Evolutionary conservation across 2,329 filamentous ascomycete genomes (phyloP).

Genomic region (Pseudogymnoascus sp.): DNA sequence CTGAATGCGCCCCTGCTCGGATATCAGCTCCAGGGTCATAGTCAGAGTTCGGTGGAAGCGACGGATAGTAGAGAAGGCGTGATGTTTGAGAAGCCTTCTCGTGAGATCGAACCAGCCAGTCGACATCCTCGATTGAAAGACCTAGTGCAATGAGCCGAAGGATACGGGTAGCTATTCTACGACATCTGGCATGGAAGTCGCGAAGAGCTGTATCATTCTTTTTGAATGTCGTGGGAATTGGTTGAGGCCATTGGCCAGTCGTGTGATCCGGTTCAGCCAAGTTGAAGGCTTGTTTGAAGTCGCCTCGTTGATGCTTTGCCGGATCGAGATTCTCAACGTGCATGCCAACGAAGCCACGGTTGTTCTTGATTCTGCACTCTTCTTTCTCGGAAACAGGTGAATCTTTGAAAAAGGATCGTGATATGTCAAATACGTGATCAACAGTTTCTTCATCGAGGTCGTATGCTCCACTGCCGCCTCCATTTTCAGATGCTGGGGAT

Average conservation of each 20-base stretch:
- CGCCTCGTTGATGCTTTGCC: neutral
- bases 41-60: slow-evolving; percentile 33
- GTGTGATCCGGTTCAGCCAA: slow-evolving; percentile 38
- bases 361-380: slow-evolving; percentile 37
- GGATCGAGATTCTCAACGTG: slow-evolving; percentile 32
- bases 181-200: slow-evolving; percentile 63
- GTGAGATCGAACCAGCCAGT: slow-evolving; percentile 45
- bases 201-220: slow-evolving; percentile 46
- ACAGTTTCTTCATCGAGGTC: neutral
- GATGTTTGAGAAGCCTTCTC: slow-evolving; percentile 26
- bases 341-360: slow-evolving; percentile 50
- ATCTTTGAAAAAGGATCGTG: neutral
- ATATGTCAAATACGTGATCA: neutral
- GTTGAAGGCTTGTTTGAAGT: slow-evolving; percentile 3
- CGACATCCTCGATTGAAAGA: slow-evolving; percentile 49
- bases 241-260: slow-evolving; percentile 21
- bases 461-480: neutral
- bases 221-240: slow-evolving; percentile 37
- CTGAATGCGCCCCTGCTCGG: slow-evolving; percentile 83
- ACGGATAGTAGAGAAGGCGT: slow-evolving; percentile 66
- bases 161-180: slow-evolving; percentile 62
- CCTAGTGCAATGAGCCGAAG: slow-evolving; percentile 72
- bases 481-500: neutral
- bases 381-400: neutral
- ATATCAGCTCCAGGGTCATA: slow-evolving; percentile 53